Evolutionary conservation across 2,329 filamentous ascomycete genomes (phyloP).

Genomic region (Sporothrix brunneoviolacea): DNA sequence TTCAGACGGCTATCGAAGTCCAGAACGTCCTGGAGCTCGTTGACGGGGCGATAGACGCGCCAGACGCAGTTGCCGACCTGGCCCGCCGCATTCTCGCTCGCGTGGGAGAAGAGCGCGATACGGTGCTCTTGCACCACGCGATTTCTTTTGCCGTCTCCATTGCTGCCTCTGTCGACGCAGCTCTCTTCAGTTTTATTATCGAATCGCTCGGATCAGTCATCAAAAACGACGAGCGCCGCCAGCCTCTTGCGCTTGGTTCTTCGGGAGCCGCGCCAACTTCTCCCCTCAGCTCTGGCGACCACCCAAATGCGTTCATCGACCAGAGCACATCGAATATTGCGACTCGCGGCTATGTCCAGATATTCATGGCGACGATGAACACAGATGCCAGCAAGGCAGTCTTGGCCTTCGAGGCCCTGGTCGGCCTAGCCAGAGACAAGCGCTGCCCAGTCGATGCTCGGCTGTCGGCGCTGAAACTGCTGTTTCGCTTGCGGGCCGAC

Average conservation of each 20-base stretch:
- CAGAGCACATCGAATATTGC: slow-evolving; percentile 64
- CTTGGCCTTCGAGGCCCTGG: slow-evolving; percentile 54
- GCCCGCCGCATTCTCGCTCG: slow-evolving; percentile 55
- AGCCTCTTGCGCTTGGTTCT: slow-evolving; percentile 24
- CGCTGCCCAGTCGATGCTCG: slow-evolving; percentile 62
- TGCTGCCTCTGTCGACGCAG: slow-evolving; percentile 50
- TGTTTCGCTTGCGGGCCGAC: slow-evolving; percentile 79
- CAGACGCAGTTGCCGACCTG: slow-evolving; percentile 51
- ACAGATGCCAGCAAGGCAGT: slow-evolving; percentile 57
- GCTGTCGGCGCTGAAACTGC: slow-evolving; percentile 65
- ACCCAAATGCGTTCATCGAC: slow-evolving; percentile 22
- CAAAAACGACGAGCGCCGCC: slow-evolving; percentile 39
- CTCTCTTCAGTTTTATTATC: slow-evolving; percentile 53
- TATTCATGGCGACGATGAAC: slow-evolving; percentile 68
- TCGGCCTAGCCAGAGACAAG: slow-evolving; percentile 55
- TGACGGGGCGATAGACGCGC: slow-evolving; percentile 39
- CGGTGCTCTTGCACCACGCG: slow-evolving; percentile 56
- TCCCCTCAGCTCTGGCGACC: slow-evolving; percentile 23
- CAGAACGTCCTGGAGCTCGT: slow-evolving; percentile 54
- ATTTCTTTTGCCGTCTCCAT: slow-evolving; percentile 60
- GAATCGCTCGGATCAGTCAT: slow-evolving; percentile 47
- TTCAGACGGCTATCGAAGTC: slow-evolving; percentile 54
- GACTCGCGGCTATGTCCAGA: slow-evolving; percentile 61
- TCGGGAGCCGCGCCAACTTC: slow-evolving; percentile 10
- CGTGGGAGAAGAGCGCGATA: slow-evolving; percentile 57